Conservation (phyloP, 306 rosid genomes). For the Oxytropis ochrocephala region DNA sequence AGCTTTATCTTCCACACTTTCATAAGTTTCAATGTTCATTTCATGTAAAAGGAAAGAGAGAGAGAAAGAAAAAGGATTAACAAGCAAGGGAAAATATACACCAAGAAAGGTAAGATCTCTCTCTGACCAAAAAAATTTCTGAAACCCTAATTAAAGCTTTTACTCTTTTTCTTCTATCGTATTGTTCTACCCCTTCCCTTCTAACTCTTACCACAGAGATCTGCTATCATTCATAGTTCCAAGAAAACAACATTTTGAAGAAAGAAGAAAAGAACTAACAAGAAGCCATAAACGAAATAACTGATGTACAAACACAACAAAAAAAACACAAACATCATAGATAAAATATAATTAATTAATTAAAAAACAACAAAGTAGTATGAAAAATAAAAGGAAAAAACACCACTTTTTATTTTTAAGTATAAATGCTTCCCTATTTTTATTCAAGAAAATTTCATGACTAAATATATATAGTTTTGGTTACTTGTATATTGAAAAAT, state of each 20-base stretch:
- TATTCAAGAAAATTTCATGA: background rate
- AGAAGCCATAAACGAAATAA: background rate
- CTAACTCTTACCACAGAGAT: constrained; percentile 38
- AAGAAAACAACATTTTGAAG: constrained; percentile 2
- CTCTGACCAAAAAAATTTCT: constrained; percentile 25
- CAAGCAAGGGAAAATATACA: constrained; percentile 23
- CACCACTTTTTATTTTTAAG: background rate
- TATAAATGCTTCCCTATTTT: background rate
- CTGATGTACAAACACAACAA: background rate
- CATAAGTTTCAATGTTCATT: constrained; percentile 19
- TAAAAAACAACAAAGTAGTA: background rate
- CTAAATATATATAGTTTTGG: background rate
- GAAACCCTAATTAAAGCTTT: constrained; percentile 32
- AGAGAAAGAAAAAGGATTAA: constrained; percentile 15
- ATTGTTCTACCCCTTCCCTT: background rate
- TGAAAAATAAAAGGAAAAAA: background rate
- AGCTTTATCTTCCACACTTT: constrained; percentile 30
- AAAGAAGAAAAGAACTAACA: constrained; percentile 3
- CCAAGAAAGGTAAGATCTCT: constrained; percentile 37
- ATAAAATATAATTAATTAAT: background rate
- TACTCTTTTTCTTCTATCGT: constrained; percentile 12
- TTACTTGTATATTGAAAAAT: background rate
- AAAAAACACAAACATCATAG: constrained; percentile 13
- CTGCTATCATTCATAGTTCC: constrained; percentile 18
- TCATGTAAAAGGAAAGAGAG: constrained; percentile 29